These are phyloP conservation scores for Oryza longistaminata DNA, from an alignment of 176 grass and related monocot genomes.

Conservation along the genomic window DNA sequence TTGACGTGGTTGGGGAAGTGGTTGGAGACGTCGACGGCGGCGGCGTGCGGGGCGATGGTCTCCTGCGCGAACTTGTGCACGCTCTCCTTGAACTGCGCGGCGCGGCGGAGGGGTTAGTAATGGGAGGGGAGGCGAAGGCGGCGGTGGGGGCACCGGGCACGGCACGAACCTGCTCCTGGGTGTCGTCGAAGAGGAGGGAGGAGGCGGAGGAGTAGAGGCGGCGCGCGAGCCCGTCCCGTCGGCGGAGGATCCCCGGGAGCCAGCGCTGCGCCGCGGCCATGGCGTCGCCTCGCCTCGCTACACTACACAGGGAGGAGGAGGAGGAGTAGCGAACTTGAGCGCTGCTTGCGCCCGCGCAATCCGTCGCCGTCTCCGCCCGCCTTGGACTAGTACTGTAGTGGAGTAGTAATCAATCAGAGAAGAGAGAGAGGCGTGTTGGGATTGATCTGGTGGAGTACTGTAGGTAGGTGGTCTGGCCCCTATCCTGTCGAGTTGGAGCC, in stretches of 20 bases:
- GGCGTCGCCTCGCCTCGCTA: not conserved
- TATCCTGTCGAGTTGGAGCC: no score
- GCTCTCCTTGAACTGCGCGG: conserved; percentile 85
- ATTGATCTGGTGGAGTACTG: no score
- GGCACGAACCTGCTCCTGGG: conserved; percentile 76
- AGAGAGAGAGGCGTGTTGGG: no score
- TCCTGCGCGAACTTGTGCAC: conserved; percentile 87
- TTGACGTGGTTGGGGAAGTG: conserved; percentile 65
- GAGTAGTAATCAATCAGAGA: no score
- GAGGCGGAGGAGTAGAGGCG: conserved; percentile 49
- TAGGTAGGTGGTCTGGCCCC: no score
- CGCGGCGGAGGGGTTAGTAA: no score
- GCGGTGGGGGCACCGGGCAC: not conserved
- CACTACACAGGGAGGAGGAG: not conserved
- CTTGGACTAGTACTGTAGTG: no score
- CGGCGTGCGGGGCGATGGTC: conserved; percentile 80
- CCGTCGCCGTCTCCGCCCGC: no score
- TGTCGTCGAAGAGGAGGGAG: conserved; percentile 95
- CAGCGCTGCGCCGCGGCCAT: conserved; percentile 30
- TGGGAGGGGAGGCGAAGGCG: no score
- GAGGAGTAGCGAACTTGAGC: not conserved
- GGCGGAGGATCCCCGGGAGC: conserved; percentile 52
- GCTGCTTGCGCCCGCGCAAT: not conserved
- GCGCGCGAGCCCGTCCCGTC: conserved; percentile 17
- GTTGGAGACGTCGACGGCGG: conserved; percentile 67